These are phyloP conservation scores for Aspergillus coremiiformis DNA, from an alignment of 495 filamentous ascomycete genomes.

Conservation along the genomic window DNA sequence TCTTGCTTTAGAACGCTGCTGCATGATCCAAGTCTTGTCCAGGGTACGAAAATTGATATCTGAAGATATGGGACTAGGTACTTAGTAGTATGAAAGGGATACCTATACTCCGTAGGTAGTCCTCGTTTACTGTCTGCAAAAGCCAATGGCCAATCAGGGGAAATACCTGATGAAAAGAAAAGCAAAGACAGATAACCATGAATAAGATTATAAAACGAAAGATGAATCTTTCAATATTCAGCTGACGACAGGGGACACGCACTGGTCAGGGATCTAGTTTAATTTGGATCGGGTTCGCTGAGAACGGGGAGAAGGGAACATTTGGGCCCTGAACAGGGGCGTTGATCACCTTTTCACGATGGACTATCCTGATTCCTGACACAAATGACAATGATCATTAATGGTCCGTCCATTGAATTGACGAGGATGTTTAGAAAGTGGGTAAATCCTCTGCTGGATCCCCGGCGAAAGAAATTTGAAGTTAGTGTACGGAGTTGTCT, in stretches of 20 bases:
- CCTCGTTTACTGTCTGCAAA: no score
- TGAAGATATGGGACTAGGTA: no score
- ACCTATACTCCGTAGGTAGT: no score
- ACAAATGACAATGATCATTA: neutral
- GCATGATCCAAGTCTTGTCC: no score
- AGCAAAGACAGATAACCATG: neutral
- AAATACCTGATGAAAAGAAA: neutral
- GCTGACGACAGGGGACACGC: conserved; percentile 24
- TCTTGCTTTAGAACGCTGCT: neutral
- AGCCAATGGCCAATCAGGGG: no score
- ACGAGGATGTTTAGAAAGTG: neutral
- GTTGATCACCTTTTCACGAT: conserved; percentile 4
- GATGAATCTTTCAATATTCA: neutral
- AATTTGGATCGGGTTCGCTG: conserved; percentile 9
- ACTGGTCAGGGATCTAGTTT: conserved; percentile 16
- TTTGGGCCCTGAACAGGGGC: conserved; percentile 14
- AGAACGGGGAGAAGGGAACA: no score
- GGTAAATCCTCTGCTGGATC: neutral
- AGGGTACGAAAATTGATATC: neutral
- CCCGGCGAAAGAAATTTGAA: neutral
- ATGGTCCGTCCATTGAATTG: neutral
- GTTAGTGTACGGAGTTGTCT: neutral
- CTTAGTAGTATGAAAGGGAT: no score
- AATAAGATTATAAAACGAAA: neutral
- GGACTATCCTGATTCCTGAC: neutral